Base-by-base conservation (phyloP, 495 filamentous ascomycete genomes). In the Bryoglossum gracile region DNA sequence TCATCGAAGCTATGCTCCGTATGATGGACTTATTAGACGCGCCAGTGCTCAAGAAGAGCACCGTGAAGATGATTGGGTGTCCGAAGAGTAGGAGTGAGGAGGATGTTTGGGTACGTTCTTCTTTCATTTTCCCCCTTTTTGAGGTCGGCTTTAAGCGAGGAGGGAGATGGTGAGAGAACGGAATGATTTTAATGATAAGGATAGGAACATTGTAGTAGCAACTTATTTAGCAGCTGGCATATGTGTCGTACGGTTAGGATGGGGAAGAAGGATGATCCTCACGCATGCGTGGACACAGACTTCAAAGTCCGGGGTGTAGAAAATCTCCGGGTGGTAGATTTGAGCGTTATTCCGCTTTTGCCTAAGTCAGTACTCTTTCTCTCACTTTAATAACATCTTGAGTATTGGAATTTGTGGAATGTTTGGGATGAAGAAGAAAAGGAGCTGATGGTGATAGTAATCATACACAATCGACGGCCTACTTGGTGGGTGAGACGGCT, bases 311-410 rank as follows among this genome's bases (percentile, higher is more conserved):
- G 64, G 10, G 75, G 72, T 0, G 47, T 74, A 14, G 47, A 71
- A 26, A 55, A 55, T 1, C 50, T 80, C 43, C 62, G 75, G 6
- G 68, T 78, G 3, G 72, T 67, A 13, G 76, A 80, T 66, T 66
- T 74, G 61, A 75, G 71, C 46, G 66, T 73, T 30, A 63, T 74
- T 13, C 75, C 73, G 1, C 14, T 48, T 16, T 25, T 48, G 13
- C 59, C 59, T 2, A 48, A 38, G 33, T 73, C 60, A 75, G 72
- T 48, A 66, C 72, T 30, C 63, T 74, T 13, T 74, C 50, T 33
- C 44, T 63, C 2, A 30, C 8, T 46, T 23, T 19, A n/a, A n/a
- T n/a, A n/a, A n/a, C n/a, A n/a, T n/a, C n/a, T n/a, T n/a, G n/a
- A n/a, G n/a, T n/a, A n/a, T n/a, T n/a, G n/a, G n/a, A n/a, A n/a